Percentiles rank a stretch among this genome's conserved stretches.
Evolutionary conservation across 108 stramenopile genomes (phyloP).

Genomic region (Ochromonas danica): DNA sequence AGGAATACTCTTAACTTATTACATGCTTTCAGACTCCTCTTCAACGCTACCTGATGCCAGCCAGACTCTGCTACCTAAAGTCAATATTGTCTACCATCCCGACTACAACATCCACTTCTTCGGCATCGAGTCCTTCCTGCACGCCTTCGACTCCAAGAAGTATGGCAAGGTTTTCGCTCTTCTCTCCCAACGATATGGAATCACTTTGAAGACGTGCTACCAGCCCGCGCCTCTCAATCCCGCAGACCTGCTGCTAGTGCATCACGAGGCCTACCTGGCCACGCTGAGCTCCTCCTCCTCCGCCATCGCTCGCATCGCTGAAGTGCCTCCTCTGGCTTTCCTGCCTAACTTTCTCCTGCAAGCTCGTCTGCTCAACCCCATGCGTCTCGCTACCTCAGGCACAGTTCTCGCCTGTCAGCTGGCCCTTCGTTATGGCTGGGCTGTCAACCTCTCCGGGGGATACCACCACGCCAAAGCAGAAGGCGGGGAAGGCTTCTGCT

Average conservation of each 20-base stretch:
- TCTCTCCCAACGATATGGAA: background rate
- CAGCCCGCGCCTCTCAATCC: background rate
- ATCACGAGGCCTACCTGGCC: background rate
- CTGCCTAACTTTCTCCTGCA: background rate
- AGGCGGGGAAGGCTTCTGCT: constrained; percentile 70
- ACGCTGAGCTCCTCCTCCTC: background rate
- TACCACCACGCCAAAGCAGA: constrained; percentile 70
- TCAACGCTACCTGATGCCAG: too few relatives aligned
- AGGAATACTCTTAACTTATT: too few relatives aligned
- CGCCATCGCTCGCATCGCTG: background rate
- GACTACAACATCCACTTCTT: background rate
- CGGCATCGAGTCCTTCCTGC: background rate
- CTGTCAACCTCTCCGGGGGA: constrained; percentile 72
- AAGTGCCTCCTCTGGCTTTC: background rate
- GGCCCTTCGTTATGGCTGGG: constrained; percentile 69
- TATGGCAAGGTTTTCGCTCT: background rate
- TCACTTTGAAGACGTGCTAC: background rate
- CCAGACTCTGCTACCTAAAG: too few relatives aligned
- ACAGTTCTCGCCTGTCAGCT: constrained; percentile 67
- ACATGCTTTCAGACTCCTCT: too few relatives aligned
- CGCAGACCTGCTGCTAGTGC: background rate
- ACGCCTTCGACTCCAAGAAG: background rate
- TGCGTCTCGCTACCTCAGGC: constrained; percentile 41
- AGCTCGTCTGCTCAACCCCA: background rate
- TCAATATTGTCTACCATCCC: background rate